Evolutionary conservation across 306 rosid species (phyloP).

Genomic region (Sicyos edulis): DNA sequence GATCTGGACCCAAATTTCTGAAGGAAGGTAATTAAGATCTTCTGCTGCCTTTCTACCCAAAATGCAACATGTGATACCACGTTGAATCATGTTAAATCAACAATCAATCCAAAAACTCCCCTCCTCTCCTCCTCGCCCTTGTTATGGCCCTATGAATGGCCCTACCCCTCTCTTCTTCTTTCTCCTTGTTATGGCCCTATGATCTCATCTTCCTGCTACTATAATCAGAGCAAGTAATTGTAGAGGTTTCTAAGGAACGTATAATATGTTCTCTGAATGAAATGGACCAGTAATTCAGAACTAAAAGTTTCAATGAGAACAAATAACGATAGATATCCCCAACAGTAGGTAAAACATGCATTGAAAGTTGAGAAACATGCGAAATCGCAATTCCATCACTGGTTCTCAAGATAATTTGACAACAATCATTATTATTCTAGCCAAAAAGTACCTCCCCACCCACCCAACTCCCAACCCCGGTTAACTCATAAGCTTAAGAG

Average conservation of each 20-base stretch:
- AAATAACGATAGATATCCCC: neutral
- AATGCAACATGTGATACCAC: no score
- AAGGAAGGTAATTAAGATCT: no score
- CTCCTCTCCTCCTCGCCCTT: no score
- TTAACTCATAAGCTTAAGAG: neutral
- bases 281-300: neutral
- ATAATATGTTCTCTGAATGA: neutral
- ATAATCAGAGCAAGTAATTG: neutral
- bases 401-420: neutral
- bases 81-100: no score
- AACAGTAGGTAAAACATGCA: neutral
- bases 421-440: neutral
- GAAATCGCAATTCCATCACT: neutral
- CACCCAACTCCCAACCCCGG: neutral
- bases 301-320: neutral
- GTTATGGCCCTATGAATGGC: no score
- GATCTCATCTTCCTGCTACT: neutral
- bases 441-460: neutral
- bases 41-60: no score
- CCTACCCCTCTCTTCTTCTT: no score
- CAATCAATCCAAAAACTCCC: no score
- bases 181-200: no score
- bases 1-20: no score
- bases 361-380: neutral
- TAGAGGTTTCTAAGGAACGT: conserved; percentile 1